phyloP scores from a whole-genome alignment of 139 green algal species.

The Chlorella sp. region DNA sequence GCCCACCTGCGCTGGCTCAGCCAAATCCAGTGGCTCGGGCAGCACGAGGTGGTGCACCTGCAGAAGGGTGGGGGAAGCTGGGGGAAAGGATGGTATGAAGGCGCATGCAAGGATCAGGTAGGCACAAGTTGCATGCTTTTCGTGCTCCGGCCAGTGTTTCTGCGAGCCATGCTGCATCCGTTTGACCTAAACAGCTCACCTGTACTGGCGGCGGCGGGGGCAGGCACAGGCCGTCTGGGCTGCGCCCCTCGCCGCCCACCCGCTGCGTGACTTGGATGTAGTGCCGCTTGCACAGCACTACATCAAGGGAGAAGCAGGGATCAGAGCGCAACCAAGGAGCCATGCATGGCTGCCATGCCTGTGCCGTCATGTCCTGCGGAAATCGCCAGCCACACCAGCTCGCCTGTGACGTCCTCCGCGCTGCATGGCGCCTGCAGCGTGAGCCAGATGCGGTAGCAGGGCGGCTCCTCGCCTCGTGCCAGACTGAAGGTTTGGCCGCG shows the following conservation, averaged over 20 bases:
- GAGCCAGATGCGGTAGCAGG: conserved; percentile 6
- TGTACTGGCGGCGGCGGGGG: not conserved
- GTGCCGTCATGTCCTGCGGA: too few relatives aligned
- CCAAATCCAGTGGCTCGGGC: not conserved
- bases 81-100: too few relatives aligned
- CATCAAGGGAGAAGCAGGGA: too few relatives aligned
- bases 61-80: too few relatives aligned
- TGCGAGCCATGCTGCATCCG: too few relatives aligned
- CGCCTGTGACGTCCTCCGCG: not conserved
- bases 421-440: not conserved
- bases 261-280: not conserved
- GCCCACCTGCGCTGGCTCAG: not conserved
- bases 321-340: too few relatives aligned
- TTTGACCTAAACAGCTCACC: too few relatives aligned
- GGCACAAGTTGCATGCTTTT: too few relatives aligned
- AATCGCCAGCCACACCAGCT: not conserved
- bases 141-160: too few relatives aligned
- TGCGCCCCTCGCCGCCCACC: not conserved
- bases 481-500: not conserved
- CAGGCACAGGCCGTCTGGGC: conserved; percentile 7
- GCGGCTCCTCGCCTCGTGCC: not conserved
- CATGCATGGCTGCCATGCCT: too few relatives aligned
- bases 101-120: too few relatives aligned
- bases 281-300: not conserved
- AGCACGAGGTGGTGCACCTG: conserved; percentile 1